Percentiles rank a stretch among this genome's conserved stretches.
Evolutionary conservation across 1,139 yeast species (phyloP).

Genomic region (Debaryomyces sp.): DNA sequence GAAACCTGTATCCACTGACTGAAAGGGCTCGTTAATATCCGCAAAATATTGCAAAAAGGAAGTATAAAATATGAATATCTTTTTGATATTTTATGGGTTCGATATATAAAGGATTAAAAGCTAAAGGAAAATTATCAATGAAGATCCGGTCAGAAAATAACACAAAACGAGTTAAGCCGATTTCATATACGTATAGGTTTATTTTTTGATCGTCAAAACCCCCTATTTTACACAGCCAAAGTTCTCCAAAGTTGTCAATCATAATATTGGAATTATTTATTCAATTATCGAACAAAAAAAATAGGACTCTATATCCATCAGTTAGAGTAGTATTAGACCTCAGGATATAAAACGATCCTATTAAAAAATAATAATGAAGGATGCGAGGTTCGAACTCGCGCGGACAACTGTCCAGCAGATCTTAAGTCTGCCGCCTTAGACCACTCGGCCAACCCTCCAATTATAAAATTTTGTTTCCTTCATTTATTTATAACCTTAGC

Average conservation of each 20-base stretch:
- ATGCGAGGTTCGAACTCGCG: constrained; percentile 86
- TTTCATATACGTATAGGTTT: neutral
- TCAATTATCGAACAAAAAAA: too few species aligned
- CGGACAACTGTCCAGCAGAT: constrained; percentile 62
- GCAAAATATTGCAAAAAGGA: too few species aligned
- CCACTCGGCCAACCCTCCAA: constrained; percentile 61
- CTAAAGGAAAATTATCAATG: too few species aligned
- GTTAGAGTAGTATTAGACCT: too few species aligned
- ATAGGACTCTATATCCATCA: too few species aligned
- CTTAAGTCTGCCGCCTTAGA: constrained; percentile 60
- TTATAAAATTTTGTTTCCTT: neutral
- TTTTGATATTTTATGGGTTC: neutral
- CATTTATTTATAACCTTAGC: too few species aligned
- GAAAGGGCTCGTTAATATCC: neutral
- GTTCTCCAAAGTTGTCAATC: neutral
- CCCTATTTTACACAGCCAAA: too few species aligned
- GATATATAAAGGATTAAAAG: neutral
- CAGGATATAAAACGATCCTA: too few species aligned
- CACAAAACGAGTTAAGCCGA: neutral
- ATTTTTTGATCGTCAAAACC: too few species aligned
- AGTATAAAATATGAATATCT: too few species aligned
- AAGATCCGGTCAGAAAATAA: neutral
- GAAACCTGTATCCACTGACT: neutral
- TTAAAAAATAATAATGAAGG: too few species aligned
- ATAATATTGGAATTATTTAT: neutral